Evolutionary conservation across 2,329 filamentous ascomycete species (phyloP), one percentile per base, ranked within the genome.

Genomic region (Phoma herbarum): DNA sequence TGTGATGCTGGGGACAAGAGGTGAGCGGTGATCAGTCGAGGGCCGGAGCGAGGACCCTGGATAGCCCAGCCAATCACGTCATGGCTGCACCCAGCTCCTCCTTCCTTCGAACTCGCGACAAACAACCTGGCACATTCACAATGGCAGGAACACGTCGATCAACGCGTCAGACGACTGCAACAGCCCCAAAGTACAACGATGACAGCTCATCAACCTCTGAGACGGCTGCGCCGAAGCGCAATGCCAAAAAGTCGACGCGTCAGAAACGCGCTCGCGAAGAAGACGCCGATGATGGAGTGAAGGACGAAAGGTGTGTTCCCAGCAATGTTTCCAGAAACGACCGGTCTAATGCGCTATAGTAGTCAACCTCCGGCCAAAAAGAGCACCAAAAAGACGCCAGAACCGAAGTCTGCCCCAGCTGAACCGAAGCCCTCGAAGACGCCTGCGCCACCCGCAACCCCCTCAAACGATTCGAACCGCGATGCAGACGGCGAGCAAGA

Each of bases 131-230:
- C 41, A 51, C 47, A 47, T 20, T 39, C 51, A 20, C 52, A 46
- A 76, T 75, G 74, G 64, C 68, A 2, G 65, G 57, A 33, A 71
- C 69, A 55, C 69, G 73, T 48, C 69, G 66, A 62, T 73, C 70
- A 4, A 68, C 71, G 65, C 72, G 73, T 54, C 63, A 66, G 53
- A 57, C 68, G 35, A 48, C 66, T 18, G 20, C 61, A 7, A 31
- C 54, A 41, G 60, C 59, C 4, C 61, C 60, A 1, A 69, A 65
- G 22, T 71, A 74, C 42, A 62, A 66, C 16, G 68, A 73, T 6
- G 46, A 60, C 0, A 61, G 57, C 53, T 60, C 65, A 6, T 59
- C 65, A 1, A 51, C 61, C 2, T 59, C 60, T 2, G 67, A 69
- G 42, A 55, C 65, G 8, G 59, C 57, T 39, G 46, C 23, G 14